Evolutionary conservation across 148 eudicot species (phyloP), one percentile per base, ranked within the genome.

Genomic region (Silene conica): DNA sequence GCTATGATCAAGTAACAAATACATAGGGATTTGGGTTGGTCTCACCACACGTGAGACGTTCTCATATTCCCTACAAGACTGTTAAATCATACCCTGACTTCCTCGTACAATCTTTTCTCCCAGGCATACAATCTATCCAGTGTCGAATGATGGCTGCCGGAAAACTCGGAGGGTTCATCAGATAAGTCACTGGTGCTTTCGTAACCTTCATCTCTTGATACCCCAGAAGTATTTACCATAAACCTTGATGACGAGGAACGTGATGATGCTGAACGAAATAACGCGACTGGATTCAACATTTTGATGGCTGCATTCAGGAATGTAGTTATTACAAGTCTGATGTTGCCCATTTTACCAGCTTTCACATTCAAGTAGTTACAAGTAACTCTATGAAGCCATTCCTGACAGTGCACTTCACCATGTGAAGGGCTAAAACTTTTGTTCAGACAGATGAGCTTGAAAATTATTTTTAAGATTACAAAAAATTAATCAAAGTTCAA

Each of bases 101-200:
- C 97, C 71, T 89, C 90, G 31, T 91, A 91, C 75, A 94, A 89
- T 85, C 94, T 91, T 83, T 94, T 94, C 86, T 94, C 98, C 98
- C 98, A 94, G 54, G 91, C 88, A 78, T 88, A 94, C 75, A 94
- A 73, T 78, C 90, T 83, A 78, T 88, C 97, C 54, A 94, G 77
- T 6, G 98, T 91, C 56, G 98, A 87, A 73, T 91, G 98, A 77
- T 94, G 98, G 67, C 93, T 88, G 41, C 89, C 87, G 13, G 89
- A 86, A 79, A 86, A 79, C 81, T 74, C 80, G 78, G 83, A 78
- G 31, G 95, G 86, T 50, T 89, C 96, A 54, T 90, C 97, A 10
- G 93, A 89, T 41, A 87, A 64, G 74, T 86, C 85, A 43, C 93
- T 89, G 82, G 86, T 88, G 80, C 93, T 88, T 69, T 84, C 90